Evolutionary conservation across 1,284 basidiomycete genomes (phyloP).

Genomic region (Ceratorhiza oryzae-sativae): DNA sequence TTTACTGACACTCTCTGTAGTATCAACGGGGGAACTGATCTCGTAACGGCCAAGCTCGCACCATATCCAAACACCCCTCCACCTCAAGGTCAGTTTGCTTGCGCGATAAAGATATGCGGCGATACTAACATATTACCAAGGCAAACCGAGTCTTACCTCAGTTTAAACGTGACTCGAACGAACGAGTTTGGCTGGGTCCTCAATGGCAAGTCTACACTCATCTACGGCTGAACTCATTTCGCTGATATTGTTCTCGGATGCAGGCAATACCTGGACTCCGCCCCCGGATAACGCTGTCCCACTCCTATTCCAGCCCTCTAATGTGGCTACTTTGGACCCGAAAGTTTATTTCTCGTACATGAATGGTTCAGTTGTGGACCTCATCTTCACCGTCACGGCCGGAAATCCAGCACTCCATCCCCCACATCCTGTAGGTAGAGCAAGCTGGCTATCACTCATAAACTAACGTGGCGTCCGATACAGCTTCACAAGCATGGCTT

Average conservation of each 20-base stretch:
- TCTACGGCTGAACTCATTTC: neutral
- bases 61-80: constrained; percentile 18
- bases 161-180: constrained; percentile 8
- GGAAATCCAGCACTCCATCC: constrained; percentile 12
- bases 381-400: constrained; percentile 21
- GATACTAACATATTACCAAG: neutral
- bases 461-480: neutral
- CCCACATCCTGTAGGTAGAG: constrained; percentile 8
- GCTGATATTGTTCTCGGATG: neutral
- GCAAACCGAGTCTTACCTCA: neutral
- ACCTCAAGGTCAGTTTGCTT: constrained; percentile 12
- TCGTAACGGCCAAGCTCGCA: constrained; percentile 21
- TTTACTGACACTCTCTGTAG: neutral
- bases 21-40: constrained; percentile 14
- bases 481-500: neutral
- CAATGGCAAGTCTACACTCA: neutral
- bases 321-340: neutral
- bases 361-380: constrained; percentile 23
- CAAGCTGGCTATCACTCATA: neutral
- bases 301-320: constrained; percentile 6
- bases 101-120: neutral
- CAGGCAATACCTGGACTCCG: constrained; percentile 21
- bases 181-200: constrained; percentile 23
- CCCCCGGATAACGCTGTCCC: constrained; percentile 8
- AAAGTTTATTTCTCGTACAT: constrained; percentile 16